Base-by-base conservation (phyloP, 345 rosid species). In the Conringia planisiliqua region DNA sequence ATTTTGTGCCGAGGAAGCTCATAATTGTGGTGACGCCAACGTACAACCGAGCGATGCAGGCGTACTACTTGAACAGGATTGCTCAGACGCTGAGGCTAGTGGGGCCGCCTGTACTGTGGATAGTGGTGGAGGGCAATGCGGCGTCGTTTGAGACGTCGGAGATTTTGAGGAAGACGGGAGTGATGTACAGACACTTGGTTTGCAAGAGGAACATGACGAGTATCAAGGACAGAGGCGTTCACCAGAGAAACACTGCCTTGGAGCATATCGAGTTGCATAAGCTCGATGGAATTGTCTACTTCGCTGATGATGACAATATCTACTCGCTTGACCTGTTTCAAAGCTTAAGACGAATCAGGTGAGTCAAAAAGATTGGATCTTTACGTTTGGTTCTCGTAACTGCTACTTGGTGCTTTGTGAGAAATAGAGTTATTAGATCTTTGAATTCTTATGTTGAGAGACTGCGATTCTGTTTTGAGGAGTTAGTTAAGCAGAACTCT, bases 21-120 rank as follows among this genome's bases (percentile, higher is more conserved):
- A 24, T 94, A 58, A 90, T 94, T 70, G 87, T 94, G 76, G 83
- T 94, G 22, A 90, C 98, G 18, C 93, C 97, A 39, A 94, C 98
- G 26, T 90, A 88, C 72, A 85, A 88, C 55, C 82, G 97, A 48
- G 96, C 88, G 44, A 62, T 83, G 75, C 98, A 94, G 74, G 96
- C 87, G 3, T 94, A 87, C 68, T 88, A 80, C 68, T 76, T 94
- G 71, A 88, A 79, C 75, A 85, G 96, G 75, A 46, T 94, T 61
- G 95, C 88, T 60, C 98, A 94, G 62, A 85, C 87, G 29, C 66
- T 94, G 82, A 84, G 88, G 82, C 84, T 91, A 13, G 95, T 90
- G 69, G 82, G 77, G 67, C 88, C 93, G 16, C 98, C 98, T 22
- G 16, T 94, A 48, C 76, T 94, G 70, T 94, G 98, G 98, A 85